Conservation (phyloP, 1,284 basidiomycete species). For the Boletus sp. region DNA sequence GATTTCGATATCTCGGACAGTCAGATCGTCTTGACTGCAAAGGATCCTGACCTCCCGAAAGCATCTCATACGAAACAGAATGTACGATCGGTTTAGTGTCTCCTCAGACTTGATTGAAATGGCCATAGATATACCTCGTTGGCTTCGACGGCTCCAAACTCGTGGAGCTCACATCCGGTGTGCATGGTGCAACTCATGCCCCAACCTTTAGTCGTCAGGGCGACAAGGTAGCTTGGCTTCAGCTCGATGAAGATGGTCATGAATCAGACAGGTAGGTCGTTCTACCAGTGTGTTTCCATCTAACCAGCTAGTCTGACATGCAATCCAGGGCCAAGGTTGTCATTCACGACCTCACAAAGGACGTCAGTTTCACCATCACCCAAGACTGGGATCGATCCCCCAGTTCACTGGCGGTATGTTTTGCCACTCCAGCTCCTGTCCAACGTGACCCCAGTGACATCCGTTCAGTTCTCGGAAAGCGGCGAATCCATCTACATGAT, state of each 20-base stretch:
- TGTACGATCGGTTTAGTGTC: constrained; percentile 35
- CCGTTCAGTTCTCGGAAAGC: constrained; percentile 64
- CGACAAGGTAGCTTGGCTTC: constrained; percentile 78
- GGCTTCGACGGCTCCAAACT: constrained; percentile 47
- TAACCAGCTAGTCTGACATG: not conserved
- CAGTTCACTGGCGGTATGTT: constrained; percentile 30
- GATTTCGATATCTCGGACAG: constrained; percentile 72
- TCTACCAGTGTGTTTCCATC: not conserved
- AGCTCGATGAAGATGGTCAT: constrained; percentile 83
- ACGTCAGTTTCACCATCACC: constrained; percentile 68
- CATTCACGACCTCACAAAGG: constrained; percentile 67
- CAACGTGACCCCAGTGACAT: not conserved
- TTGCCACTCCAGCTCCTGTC: not conserved
- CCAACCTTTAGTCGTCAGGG: constrained; percentile 68
- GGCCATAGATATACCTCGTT: constrained; percentile 61
- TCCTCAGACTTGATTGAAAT: constrained; percentile 8
- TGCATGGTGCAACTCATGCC: constrained; percentile 75
- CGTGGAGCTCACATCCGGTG: constrained; percentile 71
- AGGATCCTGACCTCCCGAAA: constrained; percentile 68
- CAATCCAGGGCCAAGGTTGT: constrained; percentile 62
- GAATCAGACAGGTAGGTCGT: constrained; percentile 67
- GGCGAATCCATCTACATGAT: constrained; percentile 69
- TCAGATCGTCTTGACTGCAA: constrained; percentile 79
- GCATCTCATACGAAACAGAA: constrained; percentile 82
- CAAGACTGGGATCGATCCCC: constrained; percentile 83